Evolutionary conservation across 192 early-diverging fungal genomes (phyloP).

Genomic region (Gaertneriomyces semiglobifer): DNA sequence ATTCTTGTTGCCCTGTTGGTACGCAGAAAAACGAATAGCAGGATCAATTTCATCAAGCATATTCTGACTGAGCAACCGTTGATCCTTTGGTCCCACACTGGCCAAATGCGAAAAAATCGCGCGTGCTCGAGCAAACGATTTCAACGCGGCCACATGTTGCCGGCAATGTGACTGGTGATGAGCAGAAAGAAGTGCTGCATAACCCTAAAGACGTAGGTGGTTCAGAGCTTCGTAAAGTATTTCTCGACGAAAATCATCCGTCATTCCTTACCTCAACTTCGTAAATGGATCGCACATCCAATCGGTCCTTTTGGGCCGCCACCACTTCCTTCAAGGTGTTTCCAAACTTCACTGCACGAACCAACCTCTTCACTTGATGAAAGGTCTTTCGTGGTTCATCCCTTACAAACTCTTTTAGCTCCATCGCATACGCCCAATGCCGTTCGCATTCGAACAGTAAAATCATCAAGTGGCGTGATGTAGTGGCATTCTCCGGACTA

Average conservation of each 20-base stretch:
- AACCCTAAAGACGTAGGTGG: too few relatives aligned
- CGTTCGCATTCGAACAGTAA: conserved; percentile 71
- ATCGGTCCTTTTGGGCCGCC: not conserved
- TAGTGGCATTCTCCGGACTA: conserved; percentile 36
- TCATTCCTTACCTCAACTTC: conserved; percentile 50
- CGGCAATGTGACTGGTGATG: too few relatives aligned
- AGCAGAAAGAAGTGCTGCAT: too few relatives aligned
- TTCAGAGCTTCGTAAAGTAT: too few relatives aligned
- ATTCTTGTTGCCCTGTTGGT: conserved; percentile 46
- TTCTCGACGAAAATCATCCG: not conserved
- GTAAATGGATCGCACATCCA: conserved; percentile 50
- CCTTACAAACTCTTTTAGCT: conserved; percentile 59
- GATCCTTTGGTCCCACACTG: too few relatives aligned
- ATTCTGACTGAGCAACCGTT: conserved; percentile 49
- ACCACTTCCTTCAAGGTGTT: conserved; percentile 32
- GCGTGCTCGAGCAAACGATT: too few relatives aligned
- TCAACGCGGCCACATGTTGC: too few relatives aligned
- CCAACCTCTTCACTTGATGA: conserved; percentile 62
- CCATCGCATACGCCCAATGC: conserved; percentile 75
- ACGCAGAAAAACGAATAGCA: conserved; percentile 76
- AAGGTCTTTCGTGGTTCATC: conserved; percentile 64
- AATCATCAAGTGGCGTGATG: conserved; percentile 55
- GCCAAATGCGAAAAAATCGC: too few relatives aligned
- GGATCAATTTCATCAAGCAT: conserved; percentile 75
- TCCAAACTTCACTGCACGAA: conserved; percentile 56